These are phyloP conservation scores for Pseudocercospora fuligena DNA, from an alignment of 2,329 filamentous ascomycete species.

Conservation along the genomic window DNA sequence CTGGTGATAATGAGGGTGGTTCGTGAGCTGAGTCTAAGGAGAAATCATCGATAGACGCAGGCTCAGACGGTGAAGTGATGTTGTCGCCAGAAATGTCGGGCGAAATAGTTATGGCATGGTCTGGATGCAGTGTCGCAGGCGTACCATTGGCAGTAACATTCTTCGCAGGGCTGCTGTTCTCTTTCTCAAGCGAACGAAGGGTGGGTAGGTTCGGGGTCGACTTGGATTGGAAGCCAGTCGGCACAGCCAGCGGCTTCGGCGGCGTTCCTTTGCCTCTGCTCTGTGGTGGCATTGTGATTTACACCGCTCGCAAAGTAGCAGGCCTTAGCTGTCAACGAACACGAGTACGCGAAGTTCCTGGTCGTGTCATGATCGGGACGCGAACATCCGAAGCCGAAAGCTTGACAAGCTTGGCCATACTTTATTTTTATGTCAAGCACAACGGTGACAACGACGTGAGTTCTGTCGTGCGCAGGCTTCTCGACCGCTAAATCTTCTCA, in stretches of 20 bases:
- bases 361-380: too few relatives aligned
- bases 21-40: constrained; percentile 37
- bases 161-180: constrained; percentile 19
- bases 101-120: constrained; percentile 21
- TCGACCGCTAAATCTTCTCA: too few relatives aligned
- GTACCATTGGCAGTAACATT: constrained; percentile 21
- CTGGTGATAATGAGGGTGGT: constrained; percentile 33
- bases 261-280: constrained; percentile 44
- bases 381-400: too few relatives aligned
- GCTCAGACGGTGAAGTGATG: constrained; percentile 45
- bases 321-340: too few relatives aligned
- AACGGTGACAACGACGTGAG: too few relatives aligned
- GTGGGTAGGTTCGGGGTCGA: constrained; percentile 55
- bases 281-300: constrained; percentile 40
- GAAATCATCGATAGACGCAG: constrained; percentile 46
- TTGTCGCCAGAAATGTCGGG: constrained; percentile 32
- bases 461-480: too few relatives aligned
- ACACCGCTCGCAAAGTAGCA: background rate
- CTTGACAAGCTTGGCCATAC: too few relatives aligned
- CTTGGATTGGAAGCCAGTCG: constrained; percentile 48
- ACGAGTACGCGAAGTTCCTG: too few relatives aligned
- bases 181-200: constrained; percentile 39
- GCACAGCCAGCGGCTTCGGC: constrained; percentile 24
- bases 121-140: constrained; percentile 20
- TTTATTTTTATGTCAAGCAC: too few relatives aligned